Conservation (phyloP, 2,329 filamentous ascomycete species). For the Cladophialophora exuberans region DNA sequence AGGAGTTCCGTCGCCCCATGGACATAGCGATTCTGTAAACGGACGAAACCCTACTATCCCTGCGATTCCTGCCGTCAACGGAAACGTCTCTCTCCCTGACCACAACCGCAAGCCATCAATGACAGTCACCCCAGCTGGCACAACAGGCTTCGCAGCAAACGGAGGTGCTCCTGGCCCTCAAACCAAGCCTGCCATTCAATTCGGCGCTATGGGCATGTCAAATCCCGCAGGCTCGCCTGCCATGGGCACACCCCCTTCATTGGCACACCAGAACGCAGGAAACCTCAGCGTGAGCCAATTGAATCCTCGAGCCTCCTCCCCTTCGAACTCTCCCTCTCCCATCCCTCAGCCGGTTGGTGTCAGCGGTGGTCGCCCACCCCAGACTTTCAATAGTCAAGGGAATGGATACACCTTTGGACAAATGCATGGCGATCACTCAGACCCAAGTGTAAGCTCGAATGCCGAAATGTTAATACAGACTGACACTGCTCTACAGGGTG, state of each 20-base stretch:
- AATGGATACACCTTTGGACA: constrained; percentile 81
- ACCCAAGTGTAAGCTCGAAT: constrained; percentile 66
- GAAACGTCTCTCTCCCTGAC: constrained; percentile 59
- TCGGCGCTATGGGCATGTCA: constrained; percentile 67
- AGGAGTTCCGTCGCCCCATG: constrained; percentile 32
- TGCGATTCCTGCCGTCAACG: constrained; percentile 71
- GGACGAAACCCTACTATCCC: constrained; percentile 52
- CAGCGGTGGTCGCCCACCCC: constrained; percentile 81
- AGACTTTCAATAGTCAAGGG: constrained; percentile 70
- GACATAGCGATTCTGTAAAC: constrained; percentile 33
- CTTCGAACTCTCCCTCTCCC: constrained; percentile 85
- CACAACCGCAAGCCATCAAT: constrained; percentile 87
- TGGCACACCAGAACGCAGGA: constrained; percentile 28
- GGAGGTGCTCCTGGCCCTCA: constrained; percentile 63
- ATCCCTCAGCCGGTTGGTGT: constrained; percentile 85
- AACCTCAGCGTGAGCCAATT: constrained; percentile 31
- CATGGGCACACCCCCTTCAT: constrained; percentile 45
- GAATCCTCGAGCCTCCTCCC: constrained; percentile 79
- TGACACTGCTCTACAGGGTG: constrained; percentile 53
- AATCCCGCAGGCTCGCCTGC: constrained; percentile 61
- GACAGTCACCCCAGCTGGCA: constrained; percentile 84
- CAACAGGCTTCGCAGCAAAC: constrained; percentile 75
- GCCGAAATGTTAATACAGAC: constrained; percentile 26
- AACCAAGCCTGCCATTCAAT: constrained; percentile 58
- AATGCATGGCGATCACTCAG: constrained; percentile 69